Evolutionary conservation across 768 basidiomycete genomes (phyloP).

Genomic region (Galerina marginata): DNA sequence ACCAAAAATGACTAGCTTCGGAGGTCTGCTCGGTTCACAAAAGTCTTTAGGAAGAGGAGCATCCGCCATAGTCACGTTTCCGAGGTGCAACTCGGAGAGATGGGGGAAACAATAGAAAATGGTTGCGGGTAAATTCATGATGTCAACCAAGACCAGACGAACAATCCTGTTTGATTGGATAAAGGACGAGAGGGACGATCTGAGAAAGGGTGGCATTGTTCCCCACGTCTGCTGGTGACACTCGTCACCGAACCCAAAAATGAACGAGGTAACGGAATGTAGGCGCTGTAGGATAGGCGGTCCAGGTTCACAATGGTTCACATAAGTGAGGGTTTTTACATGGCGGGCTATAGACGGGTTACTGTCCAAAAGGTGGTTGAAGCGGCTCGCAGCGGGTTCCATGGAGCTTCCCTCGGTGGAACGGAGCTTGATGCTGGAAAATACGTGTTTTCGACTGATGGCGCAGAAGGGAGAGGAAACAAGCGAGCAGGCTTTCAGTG

Average conservation of each 20-base stretch:
- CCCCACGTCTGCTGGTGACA: constrained; percentile 9
- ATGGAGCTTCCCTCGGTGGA: background rate
- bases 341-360: constrained; percentile 12
- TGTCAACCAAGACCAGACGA: constrained; percentile 1
- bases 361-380: constrained; percentile 15
- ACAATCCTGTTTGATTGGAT: constrained; percentile 12
- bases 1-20: constrained; percentile 7
- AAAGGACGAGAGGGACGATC: constrained; percentile 5
- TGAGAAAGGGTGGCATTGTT: background rate
- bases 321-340: constrained; percentile 10
- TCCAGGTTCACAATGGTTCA: background rate
- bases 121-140: background rate
- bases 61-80: background rate
- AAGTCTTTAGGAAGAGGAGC: background rate
- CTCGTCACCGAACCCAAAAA: constrained; percentile 4
- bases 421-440: constrained; percentile 15
- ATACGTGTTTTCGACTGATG: constrained; percentile 20
- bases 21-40: background rate
- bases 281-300: constrained; percentile 14
- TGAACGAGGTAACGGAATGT: constrained; percentile 12
- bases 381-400: background rate
- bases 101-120: constrained; percentile 7
- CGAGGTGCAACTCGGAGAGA: constrained; percentile 1
- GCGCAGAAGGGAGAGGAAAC: constrained; percentile 11
- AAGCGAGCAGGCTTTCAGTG: constrained; percentile 15